Conservation (phyloP, 495 filamentous ascomycete species). For the Talaromyces trachyspermus region DNA sequence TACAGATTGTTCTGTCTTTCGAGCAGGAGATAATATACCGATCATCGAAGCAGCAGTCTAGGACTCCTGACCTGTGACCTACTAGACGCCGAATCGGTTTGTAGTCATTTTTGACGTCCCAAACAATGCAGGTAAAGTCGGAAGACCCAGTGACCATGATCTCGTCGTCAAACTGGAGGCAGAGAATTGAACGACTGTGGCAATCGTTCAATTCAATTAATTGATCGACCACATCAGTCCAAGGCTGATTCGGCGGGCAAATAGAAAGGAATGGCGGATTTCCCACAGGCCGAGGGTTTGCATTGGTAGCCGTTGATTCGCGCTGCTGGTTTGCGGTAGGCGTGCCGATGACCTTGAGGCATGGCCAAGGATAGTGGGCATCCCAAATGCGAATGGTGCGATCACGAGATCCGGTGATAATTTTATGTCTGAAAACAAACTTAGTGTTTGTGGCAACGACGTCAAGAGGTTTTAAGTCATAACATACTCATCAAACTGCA, state of each 20-base stretch:
- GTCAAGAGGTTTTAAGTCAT: conserved; percentile 1
- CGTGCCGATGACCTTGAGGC: conserved; percentile 69
- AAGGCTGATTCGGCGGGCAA: conserved; percentile 31
- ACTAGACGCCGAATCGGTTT: conserved; percentile 66
- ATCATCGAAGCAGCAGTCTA: conserved; percentile 88
- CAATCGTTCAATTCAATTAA: conserved; percentile 34
- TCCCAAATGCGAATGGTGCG: conserved; percentile 95
- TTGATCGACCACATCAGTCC: conserved; percentile 21
- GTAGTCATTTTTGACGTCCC: conserved; percentile 71
- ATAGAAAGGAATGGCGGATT: conserved; percentile 42
- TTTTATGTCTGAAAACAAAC: conserved; percentile 59
- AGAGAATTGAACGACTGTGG: conserved; percentile 87
- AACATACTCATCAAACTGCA: conserved; percentile 91
- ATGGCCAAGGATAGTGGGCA: conserved; percentile 70
- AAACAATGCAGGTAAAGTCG: conserved; percentile 85
- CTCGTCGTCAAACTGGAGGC: conserved; percentile 85
- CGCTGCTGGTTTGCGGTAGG: conserved; percentile 19
- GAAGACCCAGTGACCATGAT: conserved; percentile 94
- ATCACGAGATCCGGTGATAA: conserved; percentile 93
- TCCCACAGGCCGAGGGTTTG: conserved; percentile 28
- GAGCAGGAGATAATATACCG: conserved; percentile 92
- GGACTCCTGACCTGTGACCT: conserved; percentile 75
- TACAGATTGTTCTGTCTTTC: conserved; percentile 84
- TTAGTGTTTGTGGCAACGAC: conserved; percentile 4
- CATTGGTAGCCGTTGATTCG: conserved; percentile 24